Evolutionary conservation across 345 rosid species (phyloP), one percentile per base, ranked within the genome.

Genomic region (Rhizophora apiculata): DNA sequence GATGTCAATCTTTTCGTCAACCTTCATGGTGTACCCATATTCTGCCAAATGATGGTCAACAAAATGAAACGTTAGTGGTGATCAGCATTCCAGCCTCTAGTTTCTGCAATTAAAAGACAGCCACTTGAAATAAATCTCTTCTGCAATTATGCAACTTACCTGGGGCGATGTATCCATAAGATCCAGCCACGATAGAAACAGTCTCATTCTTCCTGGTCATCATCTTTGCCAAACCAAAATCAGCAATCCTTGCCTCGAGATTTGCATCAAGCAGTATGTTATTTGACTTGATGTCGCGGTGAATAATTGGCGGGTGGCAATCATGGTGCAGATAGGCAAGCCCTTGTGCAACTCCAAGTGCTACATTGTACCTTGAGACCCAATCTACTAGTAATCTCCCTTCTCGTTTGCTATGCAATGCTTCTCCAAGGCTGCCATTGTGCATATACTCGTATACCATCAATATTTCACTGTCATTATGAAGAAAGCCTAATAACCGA

Each of bases 111-210:
- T 7, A 6, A 64, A 52, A 18, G 31, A 30, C 43, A 32, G 19
- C 31, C 18, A n/a, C 31, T 30, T 51, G 19, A 11, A 29, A 43
- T 51, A 39, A 6, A 9, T 21, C 9, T 52, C 26, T 27, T 1
- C 13, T 31, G 36, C 51, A 51, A 27, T 26, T 32, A 52, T 13
- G 64, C 16, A 34, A 67, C 75, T 77, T 77, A 94, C 98, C 96
- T 8, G 96, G 96, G 55, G 97, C 98, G 8, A 94, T 94, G 83
- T 89, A 94, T 18, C 97, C 96, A 68, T 88, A 91, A n/a, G 98
- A 94, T 46, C 98, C 98, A 31, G 98, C 97, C 64, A 94, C 97
- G 89, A 89, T 82, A 0, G 96, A 89, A 64, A 91, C 92, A 21
- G 96, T 94, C 80, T 94, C 97, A 20, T 94, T 91, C 86, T 82